Evolutionary conservation across 768 basidiomycete genomes (phyloP), one percentile per base, ranked within the genome.

Genomic region (Suillus paluster): DNA sequence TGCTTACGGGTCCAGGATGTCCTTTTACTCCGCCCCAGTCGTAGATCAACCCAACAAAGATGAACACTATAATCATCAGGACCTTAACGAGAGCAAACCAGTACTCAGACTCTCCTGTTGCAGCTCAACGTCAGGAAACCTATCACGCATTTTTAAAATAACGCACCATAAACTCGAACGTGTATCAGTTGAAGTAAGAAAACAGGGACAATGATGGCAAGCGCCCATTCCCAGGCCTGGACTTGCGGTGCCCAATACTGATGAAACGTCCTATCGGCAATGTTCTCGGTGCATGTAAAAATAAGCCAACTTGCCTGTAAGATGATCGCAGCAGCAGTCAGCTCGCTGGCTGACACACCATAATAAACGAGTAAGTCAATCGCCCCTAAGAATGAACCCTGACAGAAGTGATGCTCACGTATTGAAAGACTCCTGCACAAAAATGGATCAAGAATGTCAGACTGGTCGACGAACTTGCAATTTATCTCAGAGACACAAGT

Each of bases 31-130:
- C 86, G 57, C 84, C 83, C 83, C 87, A 89, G 66, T 85, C 81
- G 63, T 80, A 83, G 57, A 89, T 84, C 60, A 90, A 80, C 57
- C 86, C 86, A 11, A 85, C 80, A 58, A 87, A 70, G 65, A 89
- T 83, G 76, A 89, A 88, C 12, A 88, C 65, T 56, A 87, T 64
- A 48, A 89, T 84, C 76, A 87, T 81, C 49, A 84, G 54, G 25
- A 90, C 84, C 73, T 90, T 89, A 67, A 90, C 80, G 66, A 84
- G 79, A 9, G 87, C 84, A 57, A 84, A 80, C 86, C 86, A 88
- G 72, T 85, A 86, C 66, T 84, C 85, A 1, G 83, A 82, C 77
- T 88, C 86, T 49, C 84, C 85, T 84, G 45, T 38, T 38, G 17
- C 58, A 14, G 39, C 39, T 62, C 49, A 63, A 27, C 25, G 17